phyloP scores from a whole-genome alignment of 2,329 filamentous ascomycete genomes.

The Cercospora janseana region DNA sequence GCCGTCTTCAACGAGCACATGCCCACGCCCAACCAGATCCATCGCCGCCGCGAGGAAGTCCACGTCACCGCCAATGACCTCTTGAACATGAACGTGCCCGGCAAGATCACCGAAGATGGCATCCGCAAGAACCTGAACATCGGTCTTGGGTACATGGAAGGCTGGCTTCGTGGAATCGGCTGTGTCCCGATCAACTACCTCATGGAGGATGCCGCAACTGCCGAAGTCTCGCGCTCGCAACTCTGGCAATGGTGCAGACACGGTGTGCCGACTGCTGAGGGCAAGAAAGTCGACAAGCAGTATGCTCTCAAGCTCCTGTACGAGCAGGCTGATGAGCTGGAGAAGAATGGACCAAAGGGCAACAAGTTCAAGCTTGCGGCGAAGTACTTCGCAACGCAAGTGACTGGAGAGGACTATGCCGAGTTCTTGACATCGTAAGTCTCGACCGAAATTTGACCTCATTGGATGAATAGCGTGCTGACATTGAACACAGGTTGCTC shows the following conservation, averaged over 20 bases:
- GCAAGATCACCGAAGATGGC: slow-evolving; percentile 85
- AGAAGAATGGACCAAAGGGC: slow-evolving; percentile 72
- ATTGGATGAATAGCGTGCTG: slow-evolving; percentile 22
- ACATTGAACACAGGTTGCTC: slow-evolving; percentile 58
- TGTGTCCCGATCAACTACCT: slow-evolving; percentile 97
- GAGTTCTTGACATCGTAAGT: slow-evolving; percentile 87
- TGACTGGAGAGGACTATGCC: slow-evolving; percentile 95
- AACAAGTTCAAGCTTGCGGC: slow-evolving; percentile 91
- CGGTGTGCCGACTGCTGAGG: slow-evolving; percentile 73
- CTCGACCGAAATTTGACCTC: neutral
- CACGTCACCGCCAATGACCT: slow-evolving; percentile 82
- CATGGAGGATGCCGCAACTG: slow-evolving; percentile 97
- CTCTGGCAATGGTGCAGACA: slow-evolving; percentile 93
- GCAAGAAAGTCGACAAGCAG: slow-evolving; percentile 88
- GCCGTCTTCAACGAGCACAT: slow-evolving; percentile 98
- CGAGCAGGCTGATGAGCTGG: slow-evolving; percentile 77
- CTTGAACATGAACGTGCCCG: slow-evolving; percentile 96
- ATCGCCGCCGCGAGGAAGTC: slow-evolving; percentile 85
- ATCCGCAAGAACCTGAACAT: slow-evolving; percentile 98
- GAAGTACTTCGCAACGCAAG: slow-evolving; percentile 88
- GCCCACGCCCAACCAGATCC: slow-evolving; percentile 97
- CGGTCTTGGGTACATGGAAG: slow-evolving; percentile 96
- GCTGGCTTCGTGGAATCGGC: slow-evolving; percentile 90
- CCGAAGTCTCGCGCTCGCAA: slow-evolving; percentile 90
- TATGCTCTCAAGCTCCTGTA: slow-evolving; percentile 84